phyloP scores from a whole-genome alignment of 148 eudicot genomes.

The Camellia granthamiana region DNA sequence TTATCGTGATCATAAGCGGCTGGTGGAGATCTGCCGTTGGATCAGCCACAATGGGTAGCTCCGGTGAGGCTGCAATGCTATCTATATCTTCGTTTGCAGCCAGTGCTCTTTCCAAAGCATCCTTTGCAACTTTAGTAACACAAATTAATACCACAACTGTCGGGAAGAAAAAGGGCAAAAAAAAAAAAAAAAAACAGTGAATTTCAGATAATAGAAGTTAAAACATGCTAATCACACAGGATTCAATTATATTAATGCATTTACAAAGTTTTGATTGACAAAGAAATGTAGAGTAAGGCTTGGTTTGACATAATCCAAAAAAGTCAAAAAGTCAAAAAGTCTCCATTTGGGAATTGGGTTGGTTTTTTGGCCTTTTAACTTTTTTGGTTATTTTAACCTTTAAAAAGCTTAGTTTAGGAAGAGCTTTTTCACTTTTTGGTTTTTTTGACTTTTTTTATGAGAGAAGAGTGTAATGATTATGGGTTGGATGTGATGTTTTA shows the following conservation, averaged over 20 bases:
- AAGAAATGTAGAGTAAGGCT: neutral
- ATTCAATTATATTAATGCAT: neutral
- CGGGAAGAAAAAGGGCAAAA: constrained; percentile 1
- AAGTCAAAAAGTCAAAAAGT: too few relatives aligned
- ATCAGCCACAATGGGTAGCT: constrained; percentile 33
- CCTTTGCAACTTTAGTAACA: constrained; percentile 78
- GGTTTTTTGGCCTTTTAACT: too few relatives aligned
- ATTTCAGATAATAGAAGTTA: neutral
- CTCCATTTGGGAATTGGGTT: too few relatives aligned
- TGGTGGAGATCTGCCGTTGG: constrained; percentile 41
- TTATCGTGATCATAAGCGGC: constrained; percentile 51
- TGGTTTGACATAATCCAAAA: too few relatives aligned
- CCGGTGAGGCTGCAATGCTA: constrained; percentile 21
- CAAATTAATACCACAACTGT: constrained; percentile 67
- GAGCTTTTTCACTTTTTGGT: too few relatives aligned
- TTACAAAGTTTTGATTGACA: neutral
- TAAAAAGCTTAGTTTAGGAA: too few relatives aligned
- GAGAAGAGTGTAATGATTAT: too few relatives aligned
- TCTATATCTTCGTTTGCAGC: constrained; percentile 53
- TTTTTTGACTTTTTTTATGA: too few relatives aligned
- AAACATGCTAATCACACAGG: neutral
- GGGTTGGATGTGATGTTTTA: too few relatives aligned
- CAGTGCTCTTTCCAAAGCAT: constrained; percentile 73
- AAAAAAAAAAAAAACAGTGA: constrained; percentile 6
- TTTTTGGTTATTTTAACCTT: too few relatives aligned